Percentiles rank a stretch among this genome's conserved stretches.
Evolutionary conservation across 352 stramenopile genomes (phyloP).

Genomic region (Phytophthora parvispora): DNA sequence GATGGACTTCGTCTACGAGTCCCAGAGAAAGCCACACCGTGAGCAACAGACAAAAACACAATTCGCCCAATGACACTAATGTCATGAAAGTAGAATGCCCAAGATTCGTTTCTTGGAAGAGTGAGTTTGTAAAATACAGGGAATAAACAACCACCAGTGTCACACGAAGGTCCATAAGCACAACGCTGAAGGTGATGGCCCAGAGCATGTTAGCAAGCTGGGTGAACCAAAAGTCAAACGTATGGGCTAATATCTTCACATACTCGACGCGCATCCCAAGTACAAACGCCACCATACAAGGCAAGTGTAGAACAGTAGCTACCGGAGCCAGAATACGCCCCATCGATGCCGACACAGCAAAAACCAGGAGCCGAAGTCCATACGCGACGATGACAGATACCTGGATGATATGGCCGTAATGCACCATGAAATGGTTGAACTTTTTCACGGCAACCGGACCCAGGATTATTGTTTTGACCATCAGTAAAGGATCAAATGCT

Average conservation of each 20-base stretch:
- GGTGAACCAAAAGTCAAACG: background rate
- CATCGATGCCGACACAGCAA: background rate
- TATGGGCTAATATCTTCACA: background rate
- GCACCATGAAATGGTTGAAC: background rate
- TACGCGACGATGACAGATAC: background rate
- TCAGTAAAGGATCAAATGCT: background rate
- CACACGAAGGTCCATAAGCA: background rate
- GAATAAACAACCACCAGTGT: slow-evolving; percentile 1
- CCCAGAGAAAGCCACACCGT: background rate
- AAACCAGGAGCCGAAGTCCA: background rate
- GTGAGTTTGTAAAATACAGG: background rate
- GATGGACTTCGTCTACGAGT: background rate
- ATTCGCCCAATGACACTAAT: background rate
- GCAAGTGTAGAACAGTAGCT: background rate
- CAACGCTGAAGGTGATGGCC: background rate
- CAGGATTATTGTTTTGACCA: background rate
- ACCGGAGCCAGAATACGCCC: background rate
- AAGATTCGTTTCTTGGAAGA: background rate
- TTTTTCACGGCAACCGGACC: background rate
- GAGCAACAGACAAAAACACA: background rate
- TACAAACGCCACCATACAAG: background rate
- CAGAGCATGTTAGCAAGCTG: background rate
- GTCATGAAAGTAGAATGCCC: background rate
- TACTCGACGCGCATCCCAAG: background rate
- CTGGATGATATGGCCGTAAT: background rate